Base-by-base conservation (phyloP, 768 basidiomycete genomes). In the Trametes sanguinea region DNA sequence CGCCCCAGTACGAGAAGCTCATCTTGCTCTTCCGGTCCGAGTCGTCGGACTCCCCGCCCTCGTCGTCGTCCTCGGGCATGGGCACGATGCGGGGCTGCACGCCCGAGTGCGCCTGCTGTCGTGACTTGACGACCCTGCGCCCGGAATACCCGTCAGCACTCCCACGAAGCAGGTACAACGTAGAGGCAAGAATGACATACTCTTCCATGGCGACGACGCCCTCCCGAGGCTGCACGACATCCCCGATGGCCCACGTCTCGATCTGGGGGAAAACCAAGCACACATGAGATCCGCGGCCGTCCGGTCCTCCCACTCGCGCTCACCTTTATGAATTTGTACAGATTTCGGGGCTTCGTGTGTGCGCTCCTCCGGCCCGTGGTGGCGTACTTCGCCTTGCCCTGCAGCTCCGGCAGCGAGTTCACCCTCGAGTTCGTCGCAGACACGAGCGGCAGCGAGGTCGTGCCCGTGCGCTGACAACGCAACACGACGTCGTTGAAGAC, bases 401-500 rank as follows among this genome's bases (percentile, higher is more conserved):
- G 87, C 46, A 90, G 73, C 52, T 95, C 94, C n/a, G 92, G 91
- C 59, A 92, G 66, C 6, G 91, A 93, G 69, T 82, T 90, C 10
- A 89, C 83, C 57, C 92, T 78, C 32, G 86, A 85, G 65, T 82
- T 86, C 27, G 85, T 82, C n/a, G 54, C 63, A 8, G 89, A 80
- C 8, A 87, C 89, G 62, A 94, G 73, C 2, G 92, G 92, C 51
- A 94, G 72, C 7, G 88, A 90, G 0, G 97, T 99, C 6, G 89
- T 89, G 9, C 97, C 96, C 2, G 88, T 90, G 56, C 92, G 83
- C 69, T 95, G 92, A 73, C 95, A 98, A 48, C 94, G 84, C 40
- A 99, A 76, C 5, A 94, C 89, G 48, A 99, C 96, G 70, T 99
- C 97, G 58, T 95, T 95, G 80, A 99, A 98, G 13, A 88, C 85